Base-by-base conservation (phyloP, 2,329 filamentous ascomycete species). In the Trichophyton verrucosum region DNA sequence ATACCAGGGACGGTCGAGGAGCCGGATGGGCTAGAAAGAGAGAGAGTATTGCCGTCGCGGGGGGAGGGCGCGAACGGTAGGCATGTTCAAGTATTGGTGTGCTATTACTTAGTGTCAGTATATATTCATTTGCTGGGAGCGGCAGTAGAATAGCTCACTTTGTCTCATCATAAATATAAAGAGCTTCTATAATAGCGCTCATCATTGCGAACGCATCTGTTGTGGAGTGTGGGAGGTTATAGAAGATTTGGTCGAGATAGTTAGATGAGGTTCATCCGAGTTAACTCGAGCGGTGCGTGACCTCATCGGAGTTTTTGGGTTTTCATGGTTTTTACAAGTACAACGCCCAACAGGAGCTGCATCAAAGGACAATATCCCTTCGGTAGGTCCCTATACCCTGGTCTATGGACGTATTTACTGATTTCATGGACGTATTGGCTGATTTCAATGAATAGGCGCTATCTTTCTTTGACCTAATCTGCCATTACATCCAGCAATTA, bases 91-190 rank as follows among this genome's bases (percentile, higher is more conserved):
- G 84, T 68, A 97, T 84, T 66, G 88, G 84, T 69, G 83, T 87
- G 76, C 91, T 96, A 66, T 46, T 57, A n/a, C 42, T 64, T 68
- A 44, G 59, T 55, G 58, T 61, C 61, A 63, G 61, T 67, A 67
- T 44, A 44, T 44, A 44, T 44, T 4, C 7, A 44, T n/a, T n/a
- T n/a, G n/a, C 57, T 53, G 36, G 61, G 17, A 55, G 47, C 62
- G 38, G 22, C 17, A 40, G 40, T 15, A 17, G 55, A 46, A 17
- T 33, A 51, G 61, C 82, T 70, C 78, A 95, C 91, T 91, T 90
- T 77, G 91, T 85, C 79, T 96, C 91, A 82, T 97, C 91, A 75
- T 88, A 96, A 73, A 99, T 91, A 79, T 97, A 92, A 70, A 99
- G 81, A 72, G 92, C 94, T 80, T 97, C 92, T 71, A 99, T 88